Base-by-base conservation (phyloP, 1,284 basidiomycete genomes). In the Pseudozyma hubeiensis region DNA sequence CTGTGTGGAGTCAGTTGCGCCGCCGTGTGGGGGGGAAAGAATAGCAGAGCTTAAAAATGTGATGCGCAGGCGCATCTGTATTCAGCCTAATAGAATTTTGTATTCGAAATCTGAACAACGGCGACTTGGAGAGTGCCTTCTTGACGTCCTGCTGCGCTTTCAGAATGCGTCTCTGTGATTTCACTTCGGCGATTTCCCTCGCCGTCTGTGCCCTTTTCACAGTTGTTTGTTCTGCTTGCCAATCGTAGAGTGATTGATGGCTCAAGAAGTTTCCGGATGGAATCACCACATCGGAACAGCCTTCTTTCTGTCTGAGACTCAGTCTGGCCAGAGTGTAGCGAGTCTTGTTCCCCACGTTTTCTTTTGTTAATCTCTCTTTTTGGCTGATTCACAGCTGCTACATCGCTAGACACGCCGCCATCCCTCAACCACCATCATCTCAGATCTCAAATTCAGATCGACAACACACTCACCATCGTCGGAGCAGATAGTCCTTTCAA, bases 151-250 rank as follows among this genome's bases (percentile, higher is more conserved):
- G 29, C 31, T 31, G 31, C 30, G 6, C 33, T 17, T 19, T 29
- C 8, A 24, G 24, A 24, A 24, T 24, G 24, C 24, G 31, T 37
- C 4, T 8, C 35, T 10, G 35, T 37, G 9, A 14, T 14, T 37
- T 4, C 35, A 17, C 17, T 46, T 59, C 56, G 56, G 59, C 52
- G 51, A 29, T 62, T 48, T 54, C 17, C 52, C 9, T 43, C 37
- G 51, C 46, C 58, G 51, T 53, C 24, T 37, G 34, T 17, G 30
- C 31, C 35, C 30, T 13, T 44, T 24, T 53, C 41, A 44, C 41
- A 14, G 35, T 13, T 10, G n/a, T 37, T 5, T 16, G 33, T 14
- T 5, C 16, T 4, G 13, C 39, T 24, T 31, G 13, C 14, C 45
- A 29, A 4, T 46, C 13, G 9, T 6, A n/a, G 19, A 8, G 24